Conservation (phyloP, 2,329 filamentous ascomycete genomes). For the Aspergillus calidoustus region DNA sequence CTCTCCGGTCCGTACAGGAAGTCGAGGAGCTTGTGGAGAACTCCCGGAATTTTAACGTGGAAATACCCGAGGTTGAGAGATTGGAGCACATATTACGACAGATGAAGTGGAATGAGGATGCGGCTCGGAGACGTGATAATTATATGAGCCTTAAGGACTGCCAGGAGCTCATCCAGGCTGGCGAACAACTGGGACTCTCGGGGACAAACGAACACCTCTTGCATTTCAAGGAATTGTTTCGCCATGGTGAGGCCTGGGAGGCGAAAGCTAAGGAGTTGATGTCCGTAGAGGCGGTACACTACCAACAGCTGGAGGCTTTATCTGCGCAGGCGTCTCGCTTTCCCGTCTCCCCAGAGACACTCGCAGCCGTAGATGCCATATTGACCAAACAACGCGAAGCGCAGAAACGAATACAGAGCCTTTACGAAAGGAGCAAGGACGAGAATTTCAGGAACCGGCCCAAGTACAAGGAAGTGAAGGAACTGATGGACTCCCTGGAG, state of each 20-base stretch:
- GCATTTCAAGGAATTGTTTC: conserved; percentile 75
- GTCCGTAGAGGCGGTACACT: conserved; percentile 87
- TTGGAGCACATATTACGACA: conserved; percentile 81
- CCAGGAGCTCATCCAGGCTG: conserved; percentile 75
- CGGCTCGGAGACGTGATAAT: conserved; percentile 67
- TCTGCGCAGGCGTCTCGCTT: conserved; percentile 79
- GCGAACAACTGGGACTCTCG: conserved; percentile 75
- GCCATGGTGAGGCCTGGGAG: conserved; percentile 85
- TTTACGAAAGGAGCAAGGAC: conserved; percentile 78
- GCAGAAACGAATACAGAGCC: conserved; percentile 80
- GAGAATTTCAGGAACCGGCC: conserved; percentile 78
- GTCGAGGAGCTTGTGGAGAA: conserved; percentile 91
- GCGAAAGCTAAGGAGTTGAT: conserved; percentile 90
- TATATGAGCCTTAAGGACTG: conserved; percentile 79
- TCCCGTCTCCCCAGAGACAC: conserved; percentile 80
- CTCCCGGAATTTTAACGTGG: conserved; percentile 86
- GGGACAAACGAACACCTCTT: conserved; percentile 79
- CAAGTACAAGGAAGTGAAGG: conserved; percentile 85
- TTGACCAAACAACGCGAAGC: conserved; percentile 95
- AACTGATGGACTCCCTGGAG: conserved; percentile 83
- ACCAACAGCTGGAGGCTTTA: conserved; percentile 89
- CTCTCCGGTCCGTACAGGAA: conserved; percentile 68
- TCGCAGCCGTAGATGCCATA: conserved; percentile 84
- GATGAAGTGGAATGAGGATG: conserved; percentile 85
- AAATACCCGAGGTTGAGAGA: conserved; percentile 84